phyloP scores from a whole-genome alignment of 305 asterid genomes.

The Ruellia speciosa region DNA sequence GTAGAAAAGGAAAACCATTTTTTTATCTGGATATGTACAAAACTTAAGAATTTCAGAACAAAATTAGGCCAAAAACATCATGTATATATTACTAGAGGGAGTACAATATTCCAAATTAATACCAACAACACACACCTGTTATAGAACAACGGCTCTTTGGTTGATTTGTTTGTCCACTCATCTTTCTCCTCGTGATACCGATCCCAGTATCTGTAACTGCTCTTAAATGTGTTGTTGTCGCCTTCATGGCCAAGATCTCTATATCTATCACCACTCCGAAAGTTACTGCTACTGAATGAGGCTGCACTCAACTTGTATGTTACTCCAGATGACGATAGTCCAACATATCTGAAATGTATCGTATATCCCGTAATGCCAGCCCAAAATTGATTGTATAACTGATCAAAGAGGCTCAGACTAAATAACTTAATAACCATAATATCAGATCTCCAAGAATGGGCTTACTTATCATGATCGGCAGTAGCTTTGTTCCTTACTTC shows the following conservation, averaged over 20 bases:
- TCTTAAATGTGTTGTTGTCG: conserved; percentile 39
- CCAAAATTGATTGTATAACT: conserved; percentile 14
- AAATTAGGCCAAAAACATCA: no score
- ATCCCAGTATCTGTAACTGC: conserved; percentile 42
- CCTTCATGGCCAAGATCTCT: conserved; percentile 56
- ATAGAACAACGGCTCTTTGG: conserved; percentile 49
- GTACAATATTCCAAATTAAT: no score
- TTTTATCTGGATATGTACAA: no score
- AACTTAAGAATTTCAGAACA: no score
- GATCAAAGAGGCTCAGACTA: conserved; percentile 14
- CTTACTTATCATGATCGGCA: conserved; percentile 81
- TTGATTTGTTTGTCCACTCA: conserved; percentile 35
- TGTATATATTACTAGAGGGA: no score
- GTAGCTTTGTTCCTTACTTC: conserved; percentile 83
- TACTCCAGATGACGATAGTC: conserved; percentile 85
- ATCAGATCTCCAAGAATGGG: conserved; percentile 16
- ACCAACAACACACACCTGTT: conserved; percentile 45
- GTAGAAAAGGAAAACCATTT: no score
- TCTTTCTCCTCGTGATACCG: conserved; percentile 52
- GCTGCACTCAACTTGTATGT: conserved; percentile 72
- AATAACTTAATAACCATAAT: conserved; percentile 10
- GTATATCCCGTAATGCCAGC: conserved; percentile 13
- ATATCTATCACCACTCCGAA: conserved; percentile 41
- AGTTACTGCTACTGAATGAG: conserved; percentile 54
- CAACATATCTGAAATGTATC: conserved; percentile 53